phyloP scores from a whole-genome alignment of 257 asterid genomes.

The Voacanga thouarsii region DNA sequence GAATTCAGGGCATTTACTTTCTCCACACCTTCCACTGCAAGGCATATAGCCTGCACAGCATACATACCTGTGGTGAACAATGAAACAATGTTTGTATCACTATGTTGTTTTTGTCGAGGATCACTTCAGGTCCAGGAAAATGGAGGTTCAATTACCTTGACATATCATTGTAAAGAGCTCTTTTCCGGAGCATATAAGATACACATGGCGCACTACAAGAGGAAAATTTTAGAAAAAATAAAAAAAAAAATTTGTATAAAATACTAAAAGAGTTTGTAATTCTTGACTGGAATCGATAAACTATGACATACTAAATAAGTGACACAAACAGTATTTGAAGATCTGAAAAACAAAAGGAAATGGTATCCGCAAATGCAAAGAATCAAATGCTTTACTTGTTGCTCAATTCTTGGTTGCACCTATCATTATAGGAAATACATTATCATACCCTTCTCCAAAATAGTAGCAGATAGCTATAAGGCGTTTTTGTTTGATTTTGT shows the following conservation, averaged over 20 bases:
- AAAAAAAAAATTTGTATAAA: no score
- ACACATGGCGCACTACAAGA: conserved; percentile 85
- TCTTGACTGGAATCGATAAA: not conserved
- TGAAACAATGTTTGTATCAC: conserved; percentile 16
- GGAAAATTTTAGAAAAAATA: not conserved
- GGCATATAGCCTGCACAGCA: conserved; percentile 99
- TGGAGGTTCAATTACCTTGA: conserved; percentile 55
- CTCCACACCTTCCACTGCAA: conserved; percentile 99
- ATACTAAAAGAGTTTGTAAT: not conserved
- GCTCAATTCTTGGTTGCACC: not conserved
- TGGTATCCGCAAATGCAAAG: conserved; percentile 1
- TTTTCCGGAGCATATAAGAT: conserved; percentile 90
- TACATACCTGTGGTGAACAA: conserved; percentile 53
- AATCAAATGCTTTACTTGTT: not conserved
- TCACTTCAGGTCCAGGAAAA: conserved; percentile 7
- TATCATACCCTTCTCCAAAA: not conserved
- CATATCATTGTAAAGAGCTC: conserved; percentile 99
- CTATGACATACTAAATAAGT: not conserved
- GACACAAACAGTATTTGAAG: not conserved
- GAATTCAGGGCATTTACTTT: conserved; percentile 91
- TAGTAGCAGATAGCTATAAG: not conserved
- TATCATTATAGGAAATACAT: not conserved
- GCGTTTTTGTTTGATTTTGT: not conserved
- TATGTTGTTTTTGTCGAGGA: conserved; percentile 3
- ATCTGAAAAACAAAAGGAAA: not conserved